Conservation (phyloP, 176 grass and related monocot species). For the Phyllostachys edulis region DNA sequence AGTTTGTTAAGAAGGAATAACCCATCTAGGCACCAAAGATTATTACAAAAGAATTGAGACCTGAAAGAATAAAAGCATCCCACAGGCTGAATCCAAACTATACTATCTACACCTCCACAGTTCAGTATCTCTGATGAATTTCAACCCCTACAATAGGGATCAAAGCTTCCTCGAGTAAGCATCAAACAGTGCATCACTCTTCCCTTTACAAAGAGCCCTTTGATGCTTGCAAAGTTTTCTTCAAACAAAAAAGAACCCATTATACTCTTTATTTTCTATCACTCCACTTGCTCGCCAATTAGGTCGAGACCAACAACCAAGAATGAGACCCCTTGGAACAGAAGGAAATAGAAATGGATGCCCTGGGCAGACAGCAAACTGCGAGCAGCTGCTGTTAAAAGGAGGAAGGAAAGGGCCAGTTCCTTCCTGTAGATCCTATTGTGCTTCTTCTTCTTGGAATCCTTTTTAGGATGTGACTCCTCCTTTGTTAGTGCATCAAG, state of each 20-base stretch:
- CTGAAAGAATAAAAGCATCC: slow-evolving; percentile 53
- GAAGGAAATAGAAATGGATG: slow-evolving; percentile 80
- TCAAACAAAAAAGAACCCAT: slow-evolving; percentile 34
- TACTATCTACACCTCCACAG: slow-evolving; percentile 63
- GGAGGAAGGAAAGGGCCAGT: slow-evolving; percentile 64
- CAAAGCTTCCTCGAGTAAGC: slow-evolving; percentile 43
- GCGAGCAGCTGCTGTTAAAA: slow-evolving; percentile 62
- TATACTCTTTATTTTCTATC: slow-evolving; percentile 34
- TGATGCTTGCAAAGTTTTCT: slow-evolving; percentile 47
- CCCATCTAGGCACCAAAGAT: slow-evolving; percentile 35
- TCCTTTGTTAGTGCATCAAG: slow-evolving; percentile 43
- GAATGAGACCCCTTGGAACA: slow-evolving; percentile 76
- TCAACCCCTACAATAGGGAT: slow-evolving; percentile 30
- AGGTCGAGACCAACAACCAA: slow-evolving; percentile 78
- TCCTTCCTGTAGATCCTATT: slow-evolving; percentile 89
- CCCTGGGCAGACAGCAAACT: slow-evolving; percentile 76
- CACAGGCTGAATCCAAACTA: slow-evolving; percentile 51
- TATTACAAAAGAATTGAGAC: slow-evolving; percentile 70
- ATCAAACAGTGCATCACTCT: slow-evolving; percentile 24
- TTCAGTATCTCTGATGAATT: slow-evolving; percentile 51
- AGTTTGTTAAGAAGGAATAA: slow-evolving; percentile 35
- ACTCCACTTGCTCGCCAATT: slow-evolving; percentile 74
- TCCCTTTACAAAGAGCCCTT: slow-evolving; percentile 46
- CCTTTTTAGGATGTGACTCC: slow-evolving; percentile 48
- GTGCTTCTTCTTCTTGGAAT: slow-evolving; percentile 56